phyloP scores from a whole-genome alignment of 2,329 filamentous ascomycete species.

The Colletotrichum liriopes region DNA sequence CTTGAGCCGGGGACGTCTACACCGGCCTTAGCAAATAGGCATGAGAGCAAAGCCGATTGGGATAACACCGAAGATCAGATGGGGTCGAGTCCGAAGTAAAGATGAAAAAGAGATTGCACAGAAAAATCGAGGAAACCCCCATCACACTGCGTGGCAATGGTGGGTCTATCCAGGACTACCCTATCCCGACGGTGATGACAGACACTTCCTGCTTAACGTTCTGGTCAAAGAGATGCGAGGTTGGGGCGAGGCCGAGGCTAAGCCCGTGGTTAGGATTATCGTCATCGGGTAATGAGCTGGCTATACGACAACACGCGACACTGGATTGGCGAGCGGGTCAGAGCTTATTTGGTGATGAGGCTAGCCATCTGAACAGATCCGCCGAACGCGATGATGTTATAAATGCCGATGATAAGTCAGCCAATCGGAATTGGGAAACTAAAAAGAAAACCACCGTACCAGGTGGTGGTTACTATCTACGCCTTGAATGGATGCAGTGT shows the following conservation, averaged over 20 bases:
- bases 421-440: slow-evolving; percentile 14
- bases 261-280: slow-evolving; percentile 51
- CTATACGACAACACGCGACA: slow-evolving; percentile 40
- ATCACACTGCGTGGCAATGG: no score
- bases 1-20: slow-evolving; percentile 65
- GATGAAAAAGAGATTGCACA: slow-evolving; percentile 40
- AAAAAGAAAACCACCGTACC: slow-evolving; percentile 3
- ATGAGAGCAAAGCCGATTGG: not conserved
- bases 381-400: not conserved
- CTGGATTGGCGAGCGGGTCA: slow-evolving; percentile 36
- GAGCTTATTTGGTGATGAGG: slow-evolving; percentile 19
- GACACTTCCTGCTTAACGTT: slow-evolving; percentile 50
- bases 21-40: not conserved
- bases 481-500: not conserved
- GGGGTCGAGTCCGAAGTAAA: slow-evolving; percentile 46
- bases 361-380: slow-evolving; percentile 16
- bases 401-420: slow-evolving; percentile 13
- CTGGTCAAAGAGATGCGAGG: slow-evolving; percentile 55
- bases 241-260: slow-evolving; percentile 53
- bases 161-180: no score
- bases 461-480: not conserved
- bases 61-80: slow-evolving; percentile 27
- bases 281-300: slow-evolving; percentile 51
- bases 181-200: slow-evolving; percentile 42
- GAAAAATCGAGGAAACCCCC: no score